Base-by-base conservation (phyloP, 805 yeast genomes). In the Zygosaccharomyces kombuchaensis region DNA sequence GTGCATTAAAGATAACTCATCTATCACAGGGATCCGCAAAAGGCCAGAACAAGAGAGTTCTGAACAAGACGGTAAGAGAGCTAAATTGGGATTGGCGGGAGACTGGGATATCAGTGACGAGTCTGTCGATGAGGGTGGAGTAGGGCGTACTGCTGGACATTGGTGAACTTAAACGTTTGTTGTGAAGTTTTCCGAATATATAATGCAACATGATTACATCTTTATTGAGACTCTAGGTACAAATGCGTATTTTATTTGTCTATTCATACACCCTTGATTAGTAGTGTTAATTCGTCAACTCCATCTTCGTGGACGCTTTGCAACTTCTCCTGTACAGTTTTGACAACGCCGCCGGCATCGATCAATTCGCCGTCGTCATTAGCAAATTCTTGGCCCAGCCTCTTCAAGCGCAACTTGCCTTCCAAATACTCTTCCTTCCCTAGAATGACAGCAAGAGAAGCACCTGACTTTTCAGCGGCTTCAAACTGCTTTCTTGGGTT, bases 401-500 rank as follows among this genome's bases (percentile, higher is more conserved):
- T 76, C 74, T 93, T 93, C 50, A 93, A 82, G 72, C 96, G 82
- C 48, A 90, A 74, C 50, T 83, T 76, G 16, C 96, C 96, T 53
- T 78, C 80, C 23, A 65, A 56, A 59, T 70, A 89, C 69, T 93
- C 99, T 66, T 93, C 97, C 66, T 91, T 95, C 58, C 99, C 99
- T 46, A 93, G 73, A 55, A 93, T 93, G 36, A 93, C 96, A 9
- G 93, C 96, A 36, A 89, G 58, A 48, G 89, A 83, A 58, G 95
- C 87, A 19, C 96, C 98, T 2, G 88, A 73, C 69, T 87, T 90
- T 59, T 93, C 99, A 35, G 99, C 98, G 41, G 96, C 95, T 58
- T 91, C 98, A 54, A 93, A 93, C 71, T 93, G 99, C 68, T 91
- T 93, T 66, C 96, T 84, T 47, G 89, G 85, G 67, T 93, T 93